phyloP scores from a whole-genome alignment of 495 filamentous ascomycete genomes.

The Geoglossum glabrum region DNA sequence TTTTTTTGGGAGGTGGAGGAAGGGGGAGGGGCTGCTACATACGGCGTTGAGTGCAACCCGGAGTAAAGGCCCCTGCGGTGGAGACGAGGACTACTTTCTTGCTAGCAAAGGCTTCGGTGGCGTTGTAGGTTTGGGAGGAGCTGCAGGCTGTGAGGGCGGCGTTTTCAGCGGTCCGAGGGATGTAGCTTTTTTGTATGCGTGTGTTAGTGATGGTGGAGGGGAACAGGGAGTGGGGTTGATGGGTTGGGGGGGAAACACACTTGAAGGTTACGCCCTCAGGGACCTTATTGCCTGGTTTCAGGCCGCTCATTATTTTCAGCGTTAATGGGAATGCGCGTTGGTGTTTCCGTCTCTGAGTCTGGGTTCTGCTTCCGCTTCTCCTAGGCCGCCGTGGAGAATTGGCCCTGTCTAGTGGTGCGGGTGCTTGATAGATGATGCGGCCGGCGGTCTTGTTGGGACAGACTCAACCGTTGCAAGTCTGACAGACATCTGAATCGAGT shows the following conservation, averaged over 20 bases:
- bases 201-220: background rate
- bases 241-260: conserved; percentile 22
- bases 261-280: conserved; percentile 58
- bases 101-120: conserved; percentile 64
- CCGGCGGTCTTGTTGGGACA: no score
- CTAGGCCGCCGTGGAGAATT: no score
- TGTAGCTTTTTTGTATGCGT: conserved; percentile 29
- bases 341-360: background rate
- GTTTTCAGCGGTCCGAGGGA: conserved; percentile 45
- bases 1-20: background rate
- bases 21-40: background rate
- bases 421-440: no score
- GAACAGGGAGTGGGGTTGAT: conserved; percentile 4
- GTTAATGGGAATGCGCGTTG: no score
- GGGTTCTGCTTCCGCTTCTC: no score
- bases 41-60: conserved; percentile 57
- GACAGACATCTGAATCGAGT: no score
- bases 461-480: no score
- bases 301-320: conserved; percentile 44
- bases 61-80: conserved; percentile 90
- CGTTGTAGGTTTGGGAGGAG: conserved; percentile 58
- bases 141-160: conserved; percentile 54
- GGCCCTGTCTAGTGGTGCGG: no score
- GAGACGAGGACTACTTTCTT: conserved; percentile 88
- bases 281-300: conserved; percentile 68